Evolutionary conservation across 108 stramenopile species (phyloP).

Genomic region (Pelagomonas calceolata): DNA sequence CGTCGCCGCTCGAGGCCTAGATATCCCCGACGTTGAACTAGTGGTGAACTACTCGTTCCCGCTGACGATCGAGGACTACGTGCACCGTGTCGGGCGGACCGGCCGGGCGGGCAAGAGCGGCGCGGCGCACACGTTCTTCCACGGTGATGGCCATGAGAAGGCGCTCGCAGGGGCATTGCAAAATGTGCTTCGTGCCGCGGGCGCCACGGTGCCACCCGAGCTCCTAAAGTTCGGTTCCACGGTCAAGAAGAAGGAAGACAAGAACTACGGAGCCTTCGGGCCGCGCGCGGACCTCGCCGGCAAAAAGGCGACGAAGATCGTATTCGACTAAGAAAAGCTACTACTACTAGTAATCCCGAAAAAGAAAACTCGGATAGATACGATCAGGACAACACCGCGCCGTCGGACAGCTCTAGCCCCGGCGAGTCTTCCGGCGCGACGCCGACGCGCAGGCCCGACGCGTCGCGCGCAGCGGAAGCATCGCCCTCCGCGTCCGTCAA

Average conservation of each 20-base stretch:
- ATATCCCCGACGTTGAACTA: slow-evolving; percentile 92
- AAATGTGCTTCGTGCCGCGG: slow-evolving; percentile 90
- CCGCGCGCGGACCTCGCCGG: slow-evolving; percentile 55
- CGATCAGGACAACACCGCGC: too few relatives aligned
- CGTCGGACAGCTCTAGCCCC: too few relatives aligned
- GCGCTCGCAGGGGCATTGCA: slow-evolving; percentile 87
- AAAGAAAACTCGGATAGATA: too few relatives aligned
- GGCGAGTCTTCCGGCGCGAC: too few relatives aligned
- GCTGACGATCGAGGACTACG: slow-evolving; percentile 88
- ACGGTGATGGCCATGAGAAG: slow-evolving; percentile 70
- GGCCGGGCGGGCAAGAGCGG: slow-evolving; percentile 96
- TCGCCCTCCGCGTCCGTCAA: too few relatives aligned
- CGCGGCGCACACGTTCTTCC: slow-evolving; percentile 86
- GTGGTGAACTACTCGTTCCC: slow-evolving; percentile 96
- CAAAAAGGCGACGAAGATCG: slow-evolving; percentile 77
- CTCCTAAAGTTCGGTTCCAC: slow-evolving; percentile 90
- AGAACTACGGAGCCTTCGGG: slow-evolving; percentile 90
- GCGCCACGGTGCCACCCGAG: slow-evolving; percentile 73
- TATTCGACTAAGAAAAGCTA: slow-evolving; percentile 23
- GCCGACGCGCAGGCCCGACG: too few relatives aligned
- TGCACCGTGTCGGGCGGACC: slow-evolving; percentile 91
- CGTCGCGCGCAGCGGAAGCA: too few relatives aligned
- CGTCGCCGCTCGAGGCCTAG: slow-evolving; percentile 91
- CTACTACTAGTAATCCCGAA: too few relatives aligned
- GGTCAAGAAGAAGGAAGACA: slow-evolving; percentile 99